A percentile compares a stretch with the other conserved stretches of the same genome.
Evolutionary conservation across 1,284 basidiomycete species (phyloP).

Genomic region (Tranzscheliella williamsii): DNA sequence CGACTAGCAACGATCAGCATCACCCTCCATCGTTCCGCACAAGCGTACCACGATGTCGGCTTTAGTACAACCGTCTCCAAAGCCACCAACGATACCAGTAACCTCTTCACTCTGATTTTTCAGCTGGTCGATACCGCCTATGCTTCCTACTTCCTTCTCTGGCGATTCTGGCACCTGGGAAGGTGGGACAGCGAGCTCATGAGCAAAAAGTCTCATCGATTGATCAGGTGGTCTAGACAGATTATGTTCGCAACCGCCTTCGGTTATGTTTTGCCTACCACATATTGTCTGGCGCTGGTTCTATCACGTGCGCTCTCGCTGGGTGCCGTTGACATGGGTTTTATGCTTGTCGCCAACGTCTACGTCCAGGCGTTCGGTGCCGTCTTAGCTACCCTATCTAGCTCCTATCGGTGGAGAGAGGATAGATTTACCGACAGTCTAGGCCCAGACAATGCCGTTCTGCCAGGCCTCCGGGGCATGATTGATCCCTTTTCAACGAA

Average conservation of each 20-base stretch:
- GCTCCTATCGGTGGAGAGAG: conserved; percentile 38
- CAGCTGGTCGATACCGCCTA: conserved; percentile 38
- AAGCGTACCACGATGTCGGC: conserved; percentile 3
- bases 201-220: conserved; percentile 10
- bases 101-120: conserved; percentile 30
- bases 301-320: conserved; percentile 15
- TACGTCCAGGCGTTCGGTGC: conserved; percentile 42
- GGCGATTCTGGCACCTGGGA: conserved; percentile 39
- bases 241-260: conserved; percentile 34
- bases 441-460: conserved; percentile 30
- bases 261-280: conserved; percentile 30
- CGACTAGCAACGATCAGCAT: conserved; percentile 33
- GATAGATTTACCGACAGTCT: conserved; percentile 35
- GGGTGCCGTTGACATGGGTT: conserved; percentile 24
- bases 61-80: conserved; percentile 12
- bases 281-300: conserved; percentile 31
- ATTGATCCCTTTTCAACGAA: conserved; percentile 15
- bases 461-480: conserved; percentile 19
- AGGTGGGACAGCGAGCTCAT: conserved; percentile 25
- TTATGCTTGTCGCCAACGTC: conserved; percentile 46
- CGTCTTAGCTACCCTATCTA: conserved; percentile 29
- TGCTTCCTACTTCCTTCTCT: conserved; percentile 24
- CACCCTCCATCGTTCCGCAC: conserved; percentile 9
- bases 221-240: conserved; percentile 21
- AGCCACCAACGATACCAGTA: conserved; percentile 21